Conservation (phyloP, 108 stramenopile species). For the Nitzschia sp. region DNA sequence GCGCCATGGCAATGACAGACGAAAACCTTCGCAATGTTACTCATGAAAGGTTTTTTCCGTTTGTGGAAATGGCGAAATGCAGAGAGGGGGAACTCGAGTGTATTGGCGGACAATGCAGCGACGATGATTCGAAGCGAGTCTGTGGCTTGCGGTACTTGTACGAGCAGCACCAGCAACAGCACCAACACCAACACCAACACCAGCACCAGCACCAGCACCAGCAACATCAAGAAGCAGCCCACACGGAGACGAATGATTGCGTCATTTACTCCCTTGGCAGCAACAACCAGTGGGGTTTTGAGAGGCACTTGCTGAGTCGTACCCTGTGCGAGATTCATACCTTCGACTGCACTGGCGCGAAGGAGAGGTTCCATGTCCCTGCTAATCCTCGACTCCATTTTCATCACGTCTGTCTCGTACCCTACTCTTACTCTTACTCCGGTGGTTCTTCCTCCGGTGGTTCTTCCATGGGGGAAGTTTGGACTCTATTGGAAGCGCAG, state of each 20-base stretch:
- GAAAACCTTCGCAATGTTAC: not conserved
- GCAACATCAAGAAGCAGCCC: not conserved
- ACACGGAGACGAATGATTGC: not conserved
- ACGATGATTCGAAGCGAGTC: not conserved
- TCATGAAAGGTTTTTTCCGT: not conserved
- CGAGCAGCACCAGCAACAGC: too few species aligned
- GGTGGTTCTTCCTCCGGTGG: not conserved
- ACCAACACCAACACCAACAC: too few species aligned
- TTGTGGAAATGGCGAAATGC: not conserved
- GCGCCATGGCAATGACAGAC: not conserved
- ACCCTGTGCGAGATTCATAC: not conserved
- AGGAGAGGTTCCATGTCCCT: not conserved
- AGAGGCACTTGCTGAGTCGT: not conserved
- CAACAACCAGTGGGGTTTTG: not conserved
- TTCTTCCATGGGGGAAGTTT: not conserved
- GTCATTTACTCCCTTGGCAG: not conserved
- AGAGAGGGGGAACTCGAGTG: not conserved
- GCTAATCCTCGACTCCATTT: not conserved
- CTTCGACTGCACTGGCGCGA: not conserved
- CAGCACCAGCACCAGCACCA: too few species aligned
- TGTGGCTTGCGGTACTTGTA: not conserved
- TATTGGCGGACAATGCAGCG: not conserved
- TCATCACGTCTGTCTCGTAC: not conserved
- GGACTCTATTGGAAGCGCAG: not conserved
- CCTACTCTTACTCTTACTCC: not conserved